Conservation (phyloP, 129 eudicot species). For the Kitagawia praeruptora region DNA sequence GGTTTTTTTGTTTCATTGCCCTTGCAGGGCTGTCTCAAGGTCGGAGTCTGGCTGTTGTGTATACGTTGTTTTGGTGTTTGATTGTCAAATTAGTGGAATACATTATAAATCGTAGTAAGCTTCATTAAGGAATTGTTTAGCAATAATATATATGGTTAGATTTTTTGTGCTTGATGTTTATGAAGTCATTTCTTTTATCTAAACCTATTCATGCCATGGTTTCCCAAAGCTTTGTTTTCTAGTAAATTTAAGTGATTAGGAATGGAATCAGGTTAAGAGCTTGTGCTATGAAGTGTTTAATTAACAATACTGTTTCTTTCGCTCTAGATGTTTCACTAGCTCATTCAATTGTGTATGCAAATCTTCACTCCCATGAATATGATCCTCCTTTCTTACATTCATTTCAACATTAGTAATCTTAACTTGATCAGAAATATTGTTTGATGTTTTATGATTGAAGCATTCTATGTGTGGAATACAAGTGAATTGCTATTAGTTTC, state of each 20-base stretch:
- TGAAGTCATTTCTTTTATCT: background rate
- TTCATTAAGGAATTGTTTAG: no score
- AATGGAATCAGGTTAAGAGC: background rate
- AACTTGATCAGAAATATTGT: background rate
- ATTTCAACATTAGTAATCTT: background rate
- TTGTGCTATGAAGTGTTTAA: background rate
- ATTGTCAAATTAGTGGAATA: constrained; percentile 29
- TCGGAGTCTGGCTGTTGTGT: constrained; percentile 43
- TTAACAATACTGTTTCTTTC: background rate
- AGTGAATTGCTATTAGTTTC: background rate
- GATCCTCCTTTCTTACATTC: background rate
- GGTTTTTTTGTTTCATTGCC: constrained; percentile 39
- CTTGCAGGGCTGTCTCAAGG: constrained; percentile 63
- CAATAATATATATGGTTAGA: background rate
- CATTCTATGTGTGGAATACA: background rate
- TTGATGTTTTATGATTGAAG: background rate
- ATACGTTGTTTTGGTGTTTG: constrained; percentile 58
- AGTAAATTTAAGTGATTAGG: background rate
- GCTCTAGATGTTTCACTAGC: background rate
- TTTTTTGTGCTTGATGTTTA: background rate
- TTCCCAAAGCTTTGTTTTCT: background rate
- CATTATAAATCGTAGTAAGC: background rate
- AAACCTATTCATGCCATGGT: background rate
- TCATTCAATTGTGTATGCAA: background rate
- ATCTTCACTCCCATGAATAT: background rate